phyloP scores from a whole-genome alignment of 2,329 filamentous ascomycete species.

The Calcarisporium arbuscula region DNA sequence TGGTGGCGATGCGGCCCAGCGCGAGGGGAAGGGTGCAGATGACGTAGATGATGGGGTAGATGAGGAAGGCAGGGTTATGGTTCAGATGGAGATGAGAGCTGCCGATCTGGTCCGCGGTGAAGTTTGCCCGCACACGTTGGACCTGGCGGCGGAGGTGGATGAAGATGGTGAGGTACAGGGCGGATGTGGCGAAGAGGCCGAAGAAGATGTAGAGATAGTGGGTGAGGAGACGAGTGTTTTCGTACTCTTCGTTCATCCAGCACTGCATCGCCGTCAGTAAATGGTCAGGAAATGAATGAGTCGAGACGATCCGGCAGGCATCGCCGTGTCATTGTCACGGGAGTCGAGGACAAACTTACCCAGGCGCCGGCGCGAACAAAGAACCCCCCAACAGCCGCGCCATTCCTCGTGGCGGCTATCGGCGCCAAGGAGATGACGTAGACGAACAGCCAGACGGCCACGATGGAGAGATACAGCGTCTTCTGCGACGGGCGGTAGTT shows the following conservation, averaged over 20 bases:
- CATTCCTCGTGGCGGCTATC: conserved; percentile 35
- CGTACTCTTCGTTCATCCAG: conserved; percentile 54
- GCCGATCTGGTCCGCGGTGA: conserved; percentile 9
- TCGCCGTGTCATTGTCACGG: too few species aligned
- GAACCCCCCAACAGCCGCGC: conserved; percentile 35
- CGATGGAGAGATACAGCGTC: conserved; percentile 43
- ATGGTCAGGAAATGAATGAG: conserved; percentile 2
- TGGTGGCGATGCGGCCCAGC: conserved; percentile 55
- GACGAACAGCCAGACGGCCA: conserved; percentile 50
- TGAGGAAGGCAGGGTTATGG: conserved; percentile 50
- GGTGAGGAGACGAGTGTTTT: conserved; percentile 48
- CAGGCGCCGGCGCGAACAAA: conserved; percentile 62
- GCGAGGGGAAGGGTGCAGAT: conserved; percentile 63
- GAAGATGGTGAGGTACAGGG: conserved; percentile 36
- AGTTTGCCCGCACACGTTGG: conserved; percentile 3
- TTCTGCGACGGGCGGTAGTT: conserved; percentile 44
- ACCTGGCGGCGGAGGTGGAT: conserved; percentile 27
- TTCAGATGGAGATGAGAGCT: conserved; percentile 14
- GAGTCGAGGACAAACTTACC: conserved; percentile 29
- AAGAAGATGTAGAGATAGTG: conserved; percentile 61
- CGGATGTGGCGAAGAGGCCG: conserved; percentile 27
- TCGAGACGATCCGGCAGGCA: too few species aligned
- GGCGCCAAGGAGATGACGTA: conserved; percentile 51
- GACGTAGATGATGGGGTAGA: conserved; percentile 64
- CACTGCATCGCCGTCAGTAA: conserved; percentile 35